Percentiles rank a stretch among this genome's conserved stretches.
phyloP scores from a whole-genome alignment of 208 protist species.

The Borovskyia barvae region DNA sequence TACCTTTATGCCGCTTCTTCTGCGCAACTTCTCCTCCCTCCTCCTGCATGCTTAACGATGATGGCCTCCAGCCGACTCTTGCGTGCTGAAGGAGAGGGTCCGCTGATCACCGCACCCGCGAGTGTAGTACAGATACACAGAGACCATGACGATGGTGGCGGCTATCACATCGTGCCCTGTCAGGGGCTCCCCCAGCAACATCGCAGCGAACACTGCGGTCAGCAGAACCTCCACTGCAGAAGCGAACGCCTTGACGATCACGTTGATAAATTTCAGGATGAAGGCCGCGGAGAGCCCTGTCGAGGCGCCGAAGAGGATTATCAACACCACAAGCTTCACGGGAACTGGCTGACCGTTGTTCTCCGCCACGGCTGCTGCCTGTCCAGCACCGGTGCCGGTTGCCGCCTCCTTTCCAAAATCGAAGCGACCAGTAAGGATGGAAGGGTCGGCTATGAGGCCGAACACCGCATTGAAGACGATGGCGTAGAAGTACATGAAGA shows the following conservation, averaged over 20 bases:
- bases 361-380: neutral
- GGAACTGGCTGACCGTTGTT: conserved; percentile 6
- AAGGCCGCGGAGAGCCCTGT: conserved; percentile 62
- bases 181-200: conserved; percentile 48
- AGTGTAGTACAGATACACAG: conserved; percentile 60
- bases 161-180: conserved; percentile 43
- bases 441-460: conserved; percentile 31
- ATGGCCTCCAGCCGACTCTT: too few relatives aligned
- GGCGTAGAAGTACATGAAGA: conserved; percentile 81
- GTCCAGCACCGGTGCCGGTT: neutral
- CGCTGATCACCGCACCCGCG: conserved; percentile 13
- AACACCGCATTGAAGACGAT: conserved; percentile 67
- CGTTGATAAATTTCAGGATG: conserved; percentile 79
- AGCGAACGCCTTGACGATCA: conserved; percentile 76
- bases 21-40: too few relatives aligned
- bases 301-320: conserved; percentile 44
- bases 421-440: conserved; percentile 9
- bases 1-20: too few relatives aligned
- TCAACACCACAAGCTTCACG: conserved; percentile 21
- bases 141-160: conserved; percentile 38
- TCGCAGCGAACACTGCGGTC: conserved; percentile 28
- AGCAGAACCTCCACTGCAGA: conserved; percentile 61
- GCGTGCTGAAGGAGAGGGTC: neutral
- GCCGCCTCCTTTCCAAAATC: neutral
- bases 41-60: too few relatives aligned